Evolutionary conservation across 2,329 filamentous ascomycete species (phyloP), one percentile per base, ranked within the genome.

Genomic region (Drechslerella coelobrocha): DNA sequence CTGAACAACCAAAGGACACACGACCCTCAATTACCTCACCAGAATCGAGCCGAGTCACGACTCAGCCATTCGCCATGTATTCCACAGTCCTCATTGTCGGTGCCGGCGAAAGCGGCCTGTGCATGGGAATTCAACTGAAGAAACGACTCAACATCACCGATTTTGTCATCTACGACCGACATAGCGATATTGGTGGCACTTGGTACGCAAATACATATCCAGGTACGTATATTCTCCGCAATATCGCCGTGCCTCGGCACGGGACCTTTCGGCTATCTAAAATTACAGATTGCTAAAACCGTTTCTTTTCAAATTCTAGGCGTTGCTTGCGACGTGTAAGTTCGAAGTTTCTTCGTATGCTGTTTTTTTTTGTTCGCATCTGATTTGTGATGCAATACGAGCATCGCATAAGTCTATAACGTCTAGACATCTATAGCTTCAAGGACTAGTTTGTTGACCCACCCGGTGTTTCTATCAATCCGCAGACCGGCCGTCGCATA

Each of bases 191-290:
- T 45, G 86, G 86, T 29, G 87, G 87, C 6, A 88, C 86, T 0
- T 89, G 87, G 87, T 82, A 82, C 77, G 82, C 82, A 47, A 89
- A 88, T 76, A 79, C 81, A 29, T 89, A 89, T 76, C 86, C 84
- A 8, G 83, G 83, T 76, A 78, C 79, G 29, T 59, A 23, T 27
- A 29, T 17, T 21, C 14, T 37, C 2, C 23, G 27, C 10, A 47
- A 26, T n/a, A 17, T 56, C 24, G 23, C 31, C 26, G 5, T 3
- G 3, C 45, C 50, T 17, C 8, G 17, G 12, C 17, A 8, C 23
- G 34, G 34, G 53, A 26, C 53, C 43, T 47, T 57, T 37, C 53
- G 31, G 34, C 37, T n/a, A 12, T 26, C 23, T n/a, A 21, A 27
- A 50, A 7, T 26, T 9, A 26, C 24, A 17, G 3, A 23, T 54